Evolutionary conservation across 257 asterid genomes (phyloP).

Genomic region (Solanum microdontum): DNA sequence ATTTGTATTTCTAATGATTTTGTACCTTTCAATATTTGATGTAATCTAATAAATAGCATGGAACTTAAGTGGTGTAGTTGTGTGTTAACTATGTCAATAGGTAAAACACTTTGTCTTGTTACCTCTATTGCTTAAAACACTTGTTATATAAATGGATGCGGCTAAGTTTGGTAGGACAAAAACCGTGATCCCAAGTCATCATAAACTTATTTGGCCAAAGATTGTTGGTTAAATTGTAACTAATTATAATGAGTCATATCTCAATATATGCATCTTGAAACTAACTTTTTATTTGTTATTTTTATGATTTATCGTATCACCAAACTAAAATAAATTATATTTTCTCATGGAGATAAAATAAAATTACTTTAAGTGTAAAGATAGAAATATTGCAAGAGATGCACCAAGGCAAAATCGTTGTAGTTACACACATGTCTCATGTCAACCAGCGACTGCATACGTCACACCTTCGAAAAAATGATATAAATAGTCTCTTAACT

Average conservation of each 20-base stretch:
- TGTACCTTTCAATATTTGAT: background rate
- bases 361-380: background rate
- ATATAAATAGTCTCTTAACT: too few species aligned
- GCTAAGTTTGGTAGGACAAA: background rate
- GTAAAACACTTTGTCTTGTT: background rate
- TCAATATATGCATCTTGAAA: background rate
- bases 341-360: background rate
- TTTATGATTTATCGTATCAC: background rate
- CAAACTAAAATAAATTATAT: background rate
- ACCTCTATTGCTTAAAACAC: background rate
- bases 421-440: background rate
- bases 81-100: too few species aligned
- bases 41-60: background rate
- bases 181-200: background rate
- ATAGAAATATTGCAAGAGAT: background rate
- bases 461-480: too few species aligned
- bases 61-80: background rate
- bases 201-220: background rate
- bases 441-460: background rate
- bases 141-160: background rate
- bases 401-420: background rate
- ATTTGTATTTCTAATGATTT: background rate
- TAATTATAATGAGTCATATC: background rate
- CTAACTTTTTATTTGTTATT: background rate
- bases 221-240: background rate